Conservation (phyloP, 225 moss, liverwort and hornwort species). For the Bryum argenteum region DNA sequence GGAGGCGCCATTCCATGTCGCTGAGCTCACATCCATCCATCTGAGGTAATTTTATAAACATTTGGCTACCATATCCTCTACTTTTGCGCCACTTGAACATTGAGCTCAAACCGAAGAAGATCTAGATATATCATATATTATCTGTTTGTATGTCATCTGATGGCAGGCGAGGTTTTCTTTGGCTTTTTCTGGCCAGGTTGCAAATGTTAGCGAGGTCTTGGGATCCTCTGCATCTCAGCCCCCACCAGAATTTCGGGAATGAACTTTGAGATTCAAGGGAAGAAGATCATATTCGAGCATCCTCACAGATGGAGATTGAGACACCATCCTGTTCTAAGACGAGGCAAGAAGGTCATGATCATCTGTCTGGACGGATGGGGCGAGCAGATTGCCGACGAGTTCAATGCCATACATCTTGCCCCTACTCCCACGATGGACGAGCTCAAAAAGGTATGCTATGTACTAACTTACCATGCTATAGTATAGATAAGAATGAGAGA, state of each 20-base stretch:
- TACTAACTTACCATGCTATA: not conserved
- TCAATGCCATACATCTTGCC: constrained; percentile 80
- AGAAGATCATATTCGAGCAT: constrained; percentile 41
- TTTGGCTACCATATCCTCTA: not conserved
- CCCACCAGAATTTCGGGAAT: constrained; percentile 15
- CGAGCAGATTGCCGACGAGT: constrained; percentile 82
- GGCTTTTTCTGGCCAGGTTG: not conserved
- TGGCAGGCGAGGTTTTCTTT: not conserved
- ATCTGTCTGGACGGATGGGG: constrained; percentile 95
- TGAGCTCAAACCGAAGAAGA: constrained; percentile 5
- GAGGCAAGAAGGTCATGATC: constrained; percentile 85
- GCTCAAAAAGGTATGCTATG: constrained; percentile 63
- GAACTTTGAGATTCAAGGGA: constrained; percentile 55
- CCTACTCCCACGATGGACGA: constrained; percentile 88
- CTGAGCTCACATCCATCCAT: not conserved
- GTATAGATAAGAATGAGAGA: not conserved
- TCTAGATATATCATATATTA: not conserved
- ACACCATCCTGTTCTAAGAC: constrained; percentile 71
- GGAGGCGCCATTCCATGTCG: not conserved
- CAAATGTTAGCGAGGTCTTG: constrained; percentile 11
- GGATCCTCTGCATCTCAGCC: not conserved
- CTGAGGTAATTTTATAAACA: not conserved
- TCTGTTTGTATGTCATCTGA: not conserved
- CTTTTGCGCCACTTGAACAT: not conserved
- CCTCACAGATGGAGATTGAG: constrained; percentile 58